Evolutionary conservation across 371 early-diverging fungal species (phyloP).

Genomic region (Rhizomucor pusillus): DNA sequence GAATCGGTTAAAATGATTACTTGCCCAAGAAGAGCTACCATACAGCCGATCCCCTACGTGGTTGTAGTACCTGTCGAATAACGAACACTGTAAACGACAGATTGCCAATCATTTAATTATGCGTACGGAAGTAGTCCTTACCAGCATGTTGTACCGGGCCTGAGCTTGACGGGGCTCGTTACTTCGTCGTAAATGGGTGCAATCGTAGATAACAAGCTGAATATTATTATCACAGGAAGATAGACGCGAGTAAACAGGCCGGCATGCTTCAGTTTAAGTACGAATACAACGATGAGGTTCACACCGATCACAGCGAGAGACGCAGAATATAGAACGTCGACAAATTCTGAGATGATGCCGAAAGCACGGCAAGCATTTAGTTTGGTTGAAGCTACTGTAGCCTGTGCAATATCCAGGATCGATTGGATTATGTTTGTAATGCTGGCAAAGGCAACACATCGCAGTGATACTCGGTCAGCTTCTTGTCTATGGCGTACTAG

Average conservation of each 20-base stretch:
- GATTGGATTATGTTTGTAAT: slow-evolving; percentile 12
- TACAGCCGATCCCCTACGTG: slow-evolving; percentile 5
- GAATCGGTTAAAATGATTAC: no score
- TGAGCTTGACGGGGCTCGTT: not conserved
- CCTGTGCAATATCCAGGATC: not conserved
- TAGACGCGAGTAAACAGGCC: slow-evolving; percentile 14
- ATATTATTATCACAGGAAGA: slow-evolving; percentile 12
- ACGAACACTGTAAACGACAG: not conserved
- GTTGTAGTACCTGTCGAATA: slow-evolving; percentile 8
- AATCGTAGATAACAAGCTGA: slow-evolving; percentile 8
- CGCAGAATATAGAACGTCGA: slow-evolving; percentile 11
- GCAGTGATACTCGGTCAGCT: slow-evolving; percentile 27
- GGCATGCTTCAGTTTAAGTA: slow-evolving; percentile 14
- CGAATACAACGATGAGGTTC: slow-evolving; percentile 32
- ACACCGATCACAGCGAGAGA: slow-evolving; percentile 25
- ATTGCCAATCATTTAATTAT: no score
- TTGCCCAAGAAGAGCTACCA: slow-evolving; percentile 26
- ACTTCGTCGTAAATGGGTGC: slow-evolving; percentile 11
- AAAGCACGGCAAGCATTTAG: slow-evolving; percentile 13
- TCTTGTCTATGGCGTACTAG: not conserved
- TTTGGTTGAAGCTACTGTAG: not conserved
- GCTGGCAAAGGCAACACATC: slow-evolving; percentile 24
- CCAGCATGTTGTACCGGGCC: slow-evolving; percentile 11
- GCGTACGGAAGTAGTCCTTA: no score
- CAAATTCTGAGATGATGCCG: slow-evolving; percentile 11